phyloP scores from a whole-genome alignment of 2,329 filamentous ascomycete species.

The Aureobasidium namibiae region DNA sequence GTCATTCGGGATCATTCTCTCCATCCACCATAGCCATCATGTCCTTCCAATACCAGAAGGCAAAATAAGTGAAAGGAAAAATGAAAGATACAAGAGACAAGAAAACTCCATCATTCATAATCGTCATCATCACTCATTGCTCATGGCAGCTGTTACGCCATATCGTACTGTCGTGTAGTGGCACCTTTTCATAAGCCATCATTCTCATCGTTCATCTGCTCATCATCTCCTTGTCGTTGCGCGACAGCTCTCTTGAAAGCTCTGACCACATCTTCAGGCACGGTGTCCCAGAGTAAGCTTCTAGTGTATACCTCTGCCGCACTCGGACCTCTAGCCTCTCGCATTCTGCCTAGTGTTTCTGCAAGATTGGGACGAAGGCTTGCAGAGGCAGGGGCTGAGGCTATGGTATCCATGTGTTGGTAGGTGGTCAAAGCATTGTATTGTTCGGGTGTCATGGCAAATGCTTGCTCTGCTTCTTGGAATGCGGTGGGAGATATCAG shows the following conservation, averaged over 20 bases:
- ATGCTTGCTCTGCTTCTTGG: conserved; percentile 81
- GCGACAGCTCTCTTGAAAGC: conserved; percentile 89
- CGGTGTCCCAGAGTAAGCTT: conserved; percentile 88
- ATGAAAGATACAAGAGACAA: neutral
- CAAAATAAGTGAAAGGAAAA: neutral
- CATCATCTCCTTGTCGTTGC: conserved; percentile 43
- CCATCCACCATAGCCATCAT: neutral
- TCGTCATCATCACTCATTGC: neutral
- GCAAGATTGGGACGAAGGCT: conserved; percentile 58
- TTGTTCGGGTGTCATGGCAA: conserved; percentile 75
- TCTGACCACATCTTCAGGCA: conserved; percentile 81
- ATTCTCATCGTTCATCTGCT: conserved; percentile 7
- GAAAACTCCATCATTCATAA: neutral
- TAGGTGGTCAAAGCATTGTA: conserved; percentile 67
- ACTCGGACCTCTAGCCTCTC: conserved; percentile 42
- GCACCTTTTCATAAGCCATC: neutral
- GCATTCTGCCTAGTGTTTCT: conserved; percentile 73
- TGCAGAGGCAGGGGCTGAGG: conserved; percentile 32
- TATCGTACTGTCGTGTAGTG: neutral
- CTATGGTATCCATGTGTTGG: neutral
- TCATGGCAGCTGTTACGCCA: neutral
- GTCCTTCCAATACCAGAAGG: neutral
- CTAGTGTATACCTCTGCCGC: conserved; percentile 87
- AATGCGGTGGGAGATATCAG: conserved; percentile 60
- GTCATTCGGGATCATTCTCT: neutral